Evolutionary conservation across 1,284 basidiomycete species (phyloP).

Genomic region (Moesziomyces parantarcticus): DNA sequence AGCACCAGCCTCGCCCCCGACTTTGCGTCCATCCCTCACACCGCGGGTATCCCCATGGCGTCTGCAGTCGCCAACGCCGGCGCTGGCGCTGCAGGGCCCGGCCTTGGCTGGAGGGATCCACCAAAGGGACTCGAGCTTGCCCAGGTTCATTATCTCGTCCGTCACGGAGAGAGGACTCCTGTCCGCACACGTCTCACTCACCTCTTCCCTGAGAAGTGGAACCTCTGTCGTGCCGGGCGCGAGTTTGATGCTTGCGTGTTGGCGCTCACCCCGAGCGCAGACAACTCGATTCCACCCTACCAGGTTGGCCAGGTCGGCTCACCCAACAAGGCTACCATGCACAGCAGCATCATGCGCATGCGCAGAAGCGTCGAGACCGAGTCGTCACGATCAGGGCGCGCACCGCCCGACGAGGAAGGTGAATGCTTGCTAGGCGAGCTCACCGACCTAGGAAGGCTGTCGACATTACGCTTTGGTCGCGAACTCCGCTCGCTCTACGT

Average conservation of each 20-base stretch:
- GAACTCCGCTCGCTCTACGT: constrained; percentile 77
- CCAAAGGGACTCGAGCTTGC: constrained; percentile 51
- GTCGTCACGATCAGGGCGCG: constrained; percentile 15
- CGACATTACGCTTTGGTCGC: constrained; percentile 76
- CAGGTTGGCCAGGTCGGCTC: constrained; percentile 31
- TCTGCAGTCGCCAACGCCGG: constrained; percentile 36
- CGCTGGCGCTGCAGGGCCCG: constrained; percentile 42
- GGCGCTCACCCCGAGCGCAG: constrained; percentile 23
- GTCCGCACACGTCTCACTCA: constrained; percentile 59
- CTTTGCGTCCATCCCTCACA: constrained; percentile 21
- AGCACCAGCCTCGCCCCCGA: background rate
- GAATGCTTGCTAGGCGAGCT: constrained; percentile 77
- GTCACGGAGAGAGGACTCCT: constrained; percentile 65
- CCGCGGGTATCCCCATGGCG: constrained; percentile 41
- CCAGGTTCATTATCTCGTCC: constrained; percentile 63
- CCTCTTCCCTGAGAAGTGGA: constrained; percentile 61
- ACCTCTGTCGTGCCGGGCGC: constrained; percentile 60
- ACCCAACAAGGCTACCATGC: constrained; percentile 24
- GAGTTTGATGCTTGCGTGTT: constrained; percentile 57
- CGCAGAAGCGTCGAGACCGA: constrained; percentile 52
- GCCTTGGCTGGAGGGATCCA: constrained; percentile 57
- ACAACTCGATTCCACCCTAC: constrained; percentile 27
- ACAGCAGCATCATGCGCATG: constrained; percentile 44
- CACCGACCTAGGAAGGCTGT: constrained; percentile 80
- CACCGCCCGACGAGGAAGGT: constrained; percentile 42